Base-by-base conservation (phyloP, 805 yeast genomes). In the Spathaspora arborariae region DNA sequence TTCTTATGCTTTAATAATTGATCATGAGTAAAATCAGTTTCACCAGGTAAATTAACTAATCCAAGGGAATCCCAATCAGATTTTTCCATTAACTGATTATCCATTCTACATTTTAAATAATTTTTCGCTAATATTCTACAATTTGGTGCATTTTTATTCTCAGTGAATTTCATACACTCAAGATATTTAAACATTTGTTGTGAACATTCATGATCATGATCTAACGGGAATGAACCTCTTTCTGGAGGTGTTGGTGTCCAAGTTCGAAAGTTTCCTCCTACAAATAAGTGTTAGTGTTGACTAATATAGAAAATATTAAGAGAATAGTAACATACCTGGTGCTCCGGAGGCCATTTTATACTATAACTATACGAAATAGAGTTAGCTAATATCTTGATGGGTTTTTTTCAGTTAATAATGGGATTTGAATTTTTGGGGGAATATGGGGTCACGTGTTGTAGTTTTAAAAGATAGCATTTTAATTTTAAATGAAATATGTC, bases 201-300 rank as follows among this genome's bases (percentile, higher is more conserved):
- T 19, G 82, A 80, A 60, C 98, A 92, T 53, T 94, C 98, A 6
- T 84, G 84, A 50, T 66, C 72, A 59, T 92, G 99, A 59, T 92
- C 99, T 39, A 92, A 70, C 0, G 98, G 99, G 65, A 92, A 92
- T 0, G 98, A 88, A 0, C 99, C 99, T 54, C 97, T 72, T 54
- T 92, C 96, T 2, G 99, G 99, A 19, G 99, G 96, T 0, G 92
- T 85, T 8, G 97, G 96, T 11, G 81, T 73, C 73, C 85, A 76
- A 37, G 59, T 52, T 47, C 63, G 56, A 44, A 62, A 63, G 41
- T 54, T 60, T 7, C 63, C 64, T 27, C 68, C 61, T 56, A 22
- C 3, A 16, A 41, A 11, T 9, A 50, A 43, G 47, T 50, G 53
- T 49, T 33, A 34, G 36, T 22, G 38, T 13, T 24, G 15, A 5